Evolutionary conservation across 129 eudicot genomes (phyloP).

Genomic region (Artemisia annua): DNA sequence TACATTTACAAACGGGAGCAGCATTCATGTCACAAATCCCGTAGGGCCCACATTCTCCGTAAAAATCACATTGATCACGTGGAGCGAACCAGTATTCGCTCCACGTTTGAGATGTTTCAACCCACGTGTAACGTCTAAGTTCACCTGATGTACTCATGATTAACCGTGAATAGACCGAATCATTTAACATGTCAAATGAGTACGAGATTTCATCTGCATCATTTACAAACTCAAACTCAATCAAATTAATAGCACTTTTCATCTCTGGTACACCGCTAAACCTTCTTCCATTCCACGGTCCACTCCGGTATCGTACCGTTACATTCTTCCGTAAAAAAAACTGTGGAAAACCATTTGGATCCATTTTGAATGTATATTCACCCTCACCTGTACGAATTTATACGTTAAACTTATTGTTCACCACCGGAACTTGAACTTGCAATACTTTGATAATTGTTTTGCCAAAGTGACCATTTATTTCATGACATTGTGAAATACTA

Average conservation of each 20-base stretch:
- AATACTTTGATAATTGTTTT: too few relatives aligned
- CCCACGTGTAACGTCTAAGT: slow-evolving; percentile 58
- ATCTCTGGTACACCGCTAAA: slow-evolving; percentile 78
- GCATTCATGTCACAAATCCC: slow-evolving; percentile 53
- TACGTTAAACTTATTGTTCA: too few relatives aligned
- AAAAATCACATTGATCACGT: slow-evolving; percentile 60
- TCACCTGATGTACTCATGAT: slow-evolving; percentile 31
- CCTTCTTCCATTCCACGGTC: slow-evolving; percentile 64
- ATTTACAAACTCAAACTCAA: slow-evolving; percentile 29
- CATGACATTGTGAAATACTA: too few relatives aligned
- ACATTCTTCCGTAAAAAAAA: slow-evolving; percentile 6
- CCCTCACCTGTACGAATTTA: slow-evolving; percentile 38
- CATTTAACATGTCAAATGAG: slow-evolving; percentile 29
- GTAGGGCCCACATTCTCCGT: slow-evolving; percentile 49
- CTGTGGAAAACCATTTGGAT: slow-evolving; percentile 44
- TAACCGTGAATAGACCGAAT: slow-evolving; percentile 45
- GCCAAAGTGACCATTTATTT: too few relatives aligned
- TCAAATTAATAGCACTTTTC: slow-evolving; percentile 21
- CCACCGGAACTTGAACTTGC: too few relatives aligned
- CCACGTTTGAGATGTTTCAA: slow-evolving; percentile 40
- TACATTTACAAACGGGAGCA: slow-evolving; percentile 50
- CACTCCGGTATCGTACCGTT: slow-evolving; percentile 39
- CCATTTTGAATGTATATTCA: slow-evolving; percentile 31
- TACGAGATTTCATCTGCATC: slow-evolving; percentile 42
- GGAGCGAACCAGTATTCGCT: slow-evolving; percentile 59